These are phyloP conservation scores for Prunus davidiana DNA, from an alignment of 306 rosid species.

Conservation along the genomic window DNA sequence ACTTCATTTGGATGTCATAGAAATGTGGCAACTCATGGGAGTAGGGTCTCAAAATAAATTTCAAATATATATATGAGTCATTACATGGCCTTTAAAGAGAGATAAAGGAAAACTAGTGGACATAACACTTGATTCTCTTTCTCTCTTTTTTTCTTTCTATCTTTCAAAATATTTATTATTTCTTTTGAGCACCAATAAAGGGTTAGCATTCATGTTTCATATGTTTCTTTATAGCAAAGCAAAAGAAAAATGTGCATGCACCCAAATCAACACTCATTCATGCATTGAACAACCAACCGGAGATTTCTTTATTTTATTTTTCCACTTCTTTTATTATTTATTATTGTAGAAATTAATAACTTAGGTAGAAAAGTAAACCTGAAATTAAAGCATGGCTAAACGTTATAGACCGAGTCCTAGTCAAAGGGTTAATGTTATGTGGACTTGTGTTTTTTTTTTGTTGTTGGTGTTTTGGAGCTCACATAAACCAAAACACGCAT, in stretches of 20 bases:
- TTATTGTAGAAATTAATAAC: no score
- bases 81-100: constrained; percentile 7
- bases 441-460: neutral
- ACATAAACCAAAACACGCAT: neutral
- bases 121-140: neutral
- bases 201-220: neutral
- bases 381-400: neutral
- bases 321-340: neutral
- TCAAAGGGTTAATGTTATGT: neutral
- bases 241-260: neutral
- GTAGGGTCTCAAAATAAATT: neutral
- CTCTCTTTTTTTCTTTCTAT: no score
- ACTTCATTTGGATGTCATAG: neutral
- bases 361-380: neutral
- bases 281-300: neutral
- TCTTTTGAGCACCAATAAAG: neutral
- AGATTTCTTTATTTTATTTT: neutral
- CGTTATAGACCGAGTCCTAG: neutral
- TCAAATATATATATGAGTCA: neutral
- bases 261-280: neutral
- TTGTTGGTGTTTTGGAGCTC: neutral
- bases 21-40: neutral
- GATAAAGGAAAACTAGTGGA: neutral
- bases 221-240: neutral
- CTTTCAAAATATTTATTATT: neutral